Conservation (phyloP, 768 basidiomycete genomes). For the Xerocomellus amylosporus region DNA sequence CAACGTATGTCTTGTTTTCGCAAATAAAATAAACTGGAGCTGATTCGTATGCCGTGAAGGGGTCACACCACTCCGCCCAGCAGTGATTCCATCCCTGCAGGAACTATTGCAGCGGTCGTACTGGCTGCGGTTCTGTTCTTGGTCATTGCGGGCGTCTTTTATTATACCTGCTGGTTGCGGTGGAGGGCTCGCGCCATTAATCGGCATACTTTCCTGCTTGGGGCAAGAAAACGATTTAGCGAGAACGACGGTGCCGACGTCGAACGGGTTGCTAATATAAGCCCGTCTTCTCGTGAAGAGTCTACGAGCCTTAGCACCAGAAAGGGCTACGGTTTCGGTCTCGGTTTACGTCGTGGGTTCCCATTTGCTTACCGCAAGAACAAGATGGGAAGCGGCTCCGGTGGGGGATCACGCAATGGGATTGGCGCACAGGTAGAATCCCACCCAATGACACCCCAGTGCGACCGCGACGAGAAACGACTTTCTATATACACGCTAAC, state of each 20-base stretch:
- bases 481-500: constrained; percentile 25
- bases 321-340: constrained; percentile 36
- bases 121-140: constrained; percentile 55
- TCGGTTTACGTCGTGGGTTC: constrained; percentile 29
- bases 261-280: constrained; percentile 8
- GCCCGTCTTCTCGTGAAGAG: constrained; percentile 21
- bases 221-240: background rate
- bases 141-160: constrained; percentile 41
- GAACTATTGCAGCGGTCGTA: constrained; percentile 65
- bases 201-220: background rate
- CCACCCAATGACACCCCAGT: constrained; percentile 22
- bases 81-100: constrained; percentile 37
- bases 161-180: constrained; percentile 47
- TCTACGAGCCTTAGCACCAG: constrained; percentile 28
- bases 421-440: constrained; percentile 11
- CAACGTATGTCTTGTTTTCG: constrained; percentile 29
- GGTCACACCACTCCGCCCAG: constrained; percentile 16
- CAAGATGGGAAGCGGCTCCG: constrained; percentile 22
- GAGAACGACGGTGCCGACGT: constrained; percentile 5
- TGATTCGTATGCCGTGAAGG: constrained; percentile 14
- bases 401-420: constrained; percentile 14
- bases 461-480: constrained; percentile 29
- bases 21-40: background rate
- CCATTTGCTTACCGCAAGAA: constrained; percentile 24
- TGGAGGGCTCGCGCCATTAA: constrained; percentile 39